Evolutionary conservation across 176 grass and related monocot genomes (phyloP).

Genomic region (Typha latifolia): DNA sequence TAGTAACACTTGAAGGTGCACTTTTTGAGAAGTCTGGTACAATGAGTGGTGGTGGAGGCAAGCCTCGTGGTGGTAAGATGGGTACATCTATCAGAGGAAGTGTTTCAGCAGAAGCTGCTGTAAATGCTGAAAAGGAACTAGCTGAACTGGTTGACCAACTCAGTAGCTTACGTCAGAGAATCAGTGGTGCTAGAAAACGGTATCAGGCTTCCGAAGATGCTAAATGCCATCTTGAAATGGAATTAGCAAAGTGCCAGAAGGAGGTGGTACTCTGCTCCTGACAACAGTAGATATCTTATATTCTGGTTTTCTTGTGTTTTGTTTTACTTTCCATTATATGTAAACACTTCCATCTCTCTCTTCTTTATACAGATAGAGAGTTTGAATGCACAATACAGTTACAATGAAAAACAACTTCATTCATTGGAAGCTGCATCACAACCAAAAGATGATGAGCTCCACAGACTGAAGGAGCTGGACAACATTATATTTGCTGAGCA

Average conservation of each 20-base stretch:
- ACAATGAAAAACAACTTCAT: conserved; percentile 65
- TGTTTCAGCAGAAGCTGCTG: conserved; percentile 51
- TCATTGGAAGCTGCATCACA: conserved; percentile 62
- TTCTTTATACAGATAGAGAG: conserved; percentile 57
- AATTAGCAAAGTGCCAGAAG: conserved; percentile 66
- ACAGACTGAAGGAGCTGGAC: conserved; percentile 59
- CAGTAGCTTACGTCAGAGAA: conserved; percentile 43
- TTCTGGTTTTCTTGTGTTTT: conserved; percentile 9
- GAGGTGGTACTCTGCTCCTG: conserved; percentile 34
- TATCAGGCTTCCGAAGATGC: conserved; percentile 53
- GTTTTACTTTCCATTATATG: neutral
- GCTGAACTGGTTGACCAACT: conserved; percentile 54
- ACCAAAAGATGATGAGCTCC: conserved; percentile 60
- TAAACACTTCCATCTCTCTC: conserved; percentile 1
- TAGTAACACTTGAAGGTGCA: conserved; percentile 81
- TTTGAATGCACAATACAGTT: conserved; percentile 57
- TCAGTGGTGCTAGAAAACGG: conserved; percentile 42
- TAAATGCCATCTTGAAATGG: conserved; percentile 58
- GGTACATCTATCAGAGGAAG: conserved; percentile 63
- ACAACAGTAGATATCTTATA: conserved; percentile 1
- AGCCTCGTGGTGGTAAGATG: conserved; percentile 67
- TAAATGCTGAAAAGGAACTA: conserved; percentile 56
- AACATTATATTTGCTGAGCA: conserved; percentile 47
- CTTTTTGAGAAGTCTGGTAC: conserved; percentile 89
- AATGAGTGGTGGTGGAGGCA: conserved; percentile 88